Evolutionary conservation across 495 filamentous ascomycete species (phyloP).

Genomic region (Aspergillus cavernicola): DNA sequence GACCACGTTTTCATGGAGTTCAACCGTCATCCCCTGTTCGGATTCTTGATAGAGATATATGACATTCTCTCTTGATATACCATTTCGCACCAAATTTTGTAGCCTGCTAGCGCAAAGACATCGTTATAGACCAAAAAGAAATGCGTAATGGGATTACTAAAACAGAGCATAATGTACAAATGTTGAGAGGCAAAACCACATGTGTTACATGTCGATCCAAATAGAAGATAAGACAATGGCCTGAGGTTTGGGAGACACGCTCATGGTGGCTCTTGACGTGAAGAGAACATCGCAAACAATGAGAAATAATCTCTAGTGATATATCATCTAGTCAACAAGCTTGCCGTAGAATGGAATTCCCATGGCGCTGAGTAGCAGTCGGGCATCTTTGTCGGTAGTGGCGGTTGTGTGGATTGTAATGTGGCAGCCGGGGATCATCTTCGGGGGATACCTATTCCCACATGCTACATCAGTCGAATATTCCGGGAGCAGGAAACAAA

Average conservation of each 20-base stretch:
- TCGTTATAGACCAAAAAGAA: slow-evolving; percentile 1
- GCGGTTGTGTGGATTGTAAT: slow-evolving; percentile 86
- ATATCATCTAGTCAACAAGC: slow-evolving; percentile 44
- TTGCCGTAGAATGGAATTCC: slow-evolving; percentile 82
- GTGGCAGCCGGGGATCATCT: slow-evolving; percentile 90
- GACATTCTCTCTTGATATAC: too few relatives aligned
- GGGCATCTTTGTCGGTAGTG: slow-evolving; percentile 85
- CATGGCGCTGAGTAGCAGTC: slow-evolving; percentile 73
- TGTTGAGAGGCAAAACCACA: slow-evolving; percentile 2
- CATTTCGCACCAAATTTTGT: too few relatives aligned
- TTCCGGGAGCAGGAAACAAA: not conserved
- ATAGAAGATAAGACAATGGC: not conserved
- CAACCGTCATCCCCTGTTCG: too few relatives aligned
- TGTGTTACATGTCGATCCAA: slow-evolving; percentile 12
- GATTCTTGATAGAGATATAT: too few relatives aligned
- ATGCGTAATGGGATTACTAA: slow-evolving; percentile 12
- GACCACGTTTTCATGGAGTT: not conserved
- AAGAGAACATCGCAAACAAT: too few relatives aligned
- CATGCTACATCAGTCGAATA: not conserved
- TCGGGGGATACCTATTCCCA: slow-evolving; percentile 64
- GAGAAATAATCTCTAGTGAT: not conserved
- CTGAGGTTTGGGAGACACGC: not conserved
- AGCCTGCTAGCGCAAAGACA: too few relatives aligned
- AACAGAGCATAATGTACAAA: slow-evolving; percentile 23
- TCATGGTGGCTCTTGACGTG: too few relatives aligned